Evolutionary conservation across 352 stramenopile species (phyloP).

Genomic region (Hyaloperonospora arabidopsidis): DNA sequence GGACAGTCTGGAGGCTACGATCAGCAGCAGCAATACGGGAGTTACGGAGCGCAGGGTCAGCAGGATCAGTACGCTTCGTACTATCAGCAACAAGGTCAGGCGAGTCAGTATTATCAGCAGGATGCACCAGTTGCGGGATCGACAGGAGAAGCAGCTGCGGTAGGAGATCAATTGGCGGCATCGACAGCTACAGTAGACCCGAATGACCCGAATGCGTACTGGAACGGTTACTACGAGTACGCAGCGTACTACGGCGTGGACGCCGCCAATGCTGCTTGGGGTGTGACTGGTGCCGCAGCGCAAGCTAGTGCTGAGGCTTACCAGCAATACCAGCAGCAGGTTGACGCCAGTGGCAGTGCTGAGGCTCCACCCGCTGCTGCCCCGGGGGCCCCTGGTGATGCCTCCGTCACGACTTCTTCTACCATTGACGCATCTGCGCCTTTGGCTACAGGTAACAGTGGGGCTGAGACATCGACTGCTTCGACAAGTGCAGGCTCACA

Average conservation of each 20-base stretch:
- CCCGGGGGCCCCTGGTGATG: constrained; percentile 8
- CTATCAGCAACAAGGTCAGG: constrained; percentile 54
- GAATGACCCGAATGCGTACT: constrained; percentile 85
- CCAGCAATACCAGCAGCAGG: constrained; percentile 63
- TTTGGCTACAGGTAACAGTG: too few species aligned
- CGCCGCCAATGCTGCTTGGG: constrained; percentile 77
- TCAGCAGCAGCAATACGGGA: constrained; percentile 44
- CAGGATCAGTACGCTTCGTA: constrained; percentile 57
- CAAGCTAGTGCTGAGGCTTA: constrained; percentile 64
- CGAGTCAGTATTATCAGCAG: constrained; percentile 59
- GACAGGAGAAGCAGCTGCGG: constrained; percentile 7
- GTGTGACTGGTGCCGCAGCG: constrained; percentile 66
- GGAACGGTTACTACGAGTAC: constrained; percentile 87
- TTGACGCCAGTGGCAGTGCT: constrained; percentile 17
- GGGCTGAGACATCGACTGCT: too few species aligned
- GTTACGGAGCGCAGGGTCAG: constrained; percentile 40
- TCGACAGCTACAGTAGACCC: constrained; percentile 45
- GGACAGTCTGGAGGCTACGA: constrained; percentile 28
- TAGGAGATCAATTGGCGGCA: constrained; percentile 17
- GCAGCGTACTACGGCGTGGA: constrained; percentile 84
- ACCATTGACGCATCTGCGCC: too few species aligned
- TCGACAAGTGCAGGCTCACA: too few species aligned
- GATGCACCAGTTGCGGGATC: constrained; percentile 18
- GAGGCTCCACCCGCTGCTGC: constrained; percentile 8
- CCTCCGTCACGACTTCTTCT: neutral